These are phyloP conservation scores for Candida sanyaensis DNA, from an alignment of 1,139 yeast species.

Conservation along the genomic window DNA sequence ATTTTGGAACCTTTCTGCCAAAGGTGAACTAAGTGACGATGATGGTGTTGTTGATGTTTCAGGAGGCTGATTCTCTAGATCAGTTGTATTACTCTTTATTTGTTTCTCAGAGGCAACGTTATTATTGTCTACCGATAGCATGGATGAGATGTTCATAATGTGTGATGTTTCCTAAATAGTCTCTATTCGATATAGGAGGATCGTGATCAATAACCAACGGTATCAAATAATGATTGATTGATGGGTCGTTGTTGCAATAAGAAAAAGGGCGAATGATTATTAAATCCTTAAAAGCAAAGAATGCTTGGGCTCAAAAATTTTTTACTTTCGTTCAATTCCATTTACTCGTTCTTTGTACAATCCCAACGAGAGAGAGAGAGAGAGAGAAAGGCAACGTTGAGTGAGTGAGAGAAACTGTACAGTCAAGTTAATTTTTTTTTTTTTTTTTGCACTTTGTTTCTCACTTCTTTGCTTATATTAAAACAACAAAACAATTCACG, in stretches of 20 bases:
- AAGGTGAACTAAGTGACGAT: background rate
- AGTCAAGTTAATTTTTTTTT: background rate
- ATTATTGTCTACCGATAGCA: constrained; percentile 33
- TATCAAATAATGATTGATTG: background rate
- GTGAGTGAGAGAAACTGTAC: background rate
- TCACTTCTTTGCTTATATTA: background rate
- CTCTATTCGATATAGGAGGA: background rate
- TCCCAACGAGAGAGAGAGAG: background rate
- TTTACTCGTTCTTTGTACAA: background rate
- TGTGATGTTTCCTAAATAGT: background rate
- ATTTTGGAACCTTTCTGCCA: background rate
- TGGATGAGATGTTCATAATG: constrained; percentile 42
- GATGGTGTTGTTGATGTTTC: constrained; percentile 3
- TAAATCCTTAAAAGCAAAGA: background rate
- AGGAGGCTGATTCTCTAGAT: constrained; percentile 2
- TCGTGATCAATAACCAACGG: background rate
- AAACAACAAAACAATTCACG: background rate
- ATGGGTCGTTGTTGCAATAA: background rate
- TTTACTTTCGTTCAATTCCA: constrained; percentile 2
- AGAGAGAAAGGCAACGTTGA: constrained; percentile 2
- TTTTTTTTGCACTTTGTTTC: background rate
- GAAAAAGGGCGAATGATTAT: background rate
- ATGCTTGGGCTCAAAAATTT: background rate
- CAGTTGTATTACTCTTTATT: background rate
- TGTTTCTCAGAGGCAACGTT: background rate